A percentile compares a stretch with the other conserved stretches of the same genome.
phyloP scores from a whole-genome alignment of 306 rosid species.

The Coriaria nepalensis region DNA sequence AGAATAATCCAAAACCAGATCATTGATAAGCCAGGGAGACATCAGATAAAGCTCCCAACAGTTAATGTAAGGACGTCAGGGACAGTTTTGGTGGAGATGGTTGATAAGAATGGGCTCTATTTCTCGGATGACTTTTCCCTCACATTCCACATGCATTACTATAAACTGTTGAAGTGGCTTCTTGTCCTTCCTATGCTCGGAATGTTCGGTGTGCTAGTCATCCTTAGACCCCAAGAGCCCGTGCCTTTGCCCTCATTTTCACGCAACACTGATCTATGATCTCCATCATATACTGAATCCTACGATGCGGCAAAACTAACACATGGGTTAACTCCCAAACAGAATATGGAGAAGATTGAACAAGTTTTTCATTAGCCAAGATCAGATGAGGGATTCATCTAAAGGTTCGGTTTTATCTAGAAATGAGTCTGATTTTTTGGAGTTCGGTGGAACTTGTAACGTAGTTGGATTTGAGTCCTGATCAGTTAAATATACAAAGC shows the following conservation, averaged over 20 bases:
- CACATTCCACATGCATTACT: conserved; percentile 95
- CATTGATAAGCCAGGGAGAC: conserved; percentile 51
- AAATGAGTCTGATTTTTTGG: too few species aligned
- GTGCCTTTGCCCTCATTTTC: conserved; percentile 90
- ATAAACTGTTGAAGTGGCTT: conserved; percentile 88
- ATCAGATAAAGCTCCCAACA: conserved; percentile 75
- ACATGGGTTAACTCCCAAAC: too few species aligned
- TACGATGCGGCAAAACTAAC: too few species aligned
- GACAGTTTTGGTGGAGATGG: conserved; percentile 92
- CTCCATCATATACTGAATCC: neutral
- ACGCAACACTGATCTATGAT: conserved; percentile 55
- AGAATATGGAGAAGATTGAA: too few species aligned
- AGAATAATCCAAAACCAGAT: conserved; percentile 53
- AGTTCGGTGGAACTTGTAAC: too few species aligned
- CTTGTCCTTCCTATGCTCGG: conserved; percentile 92
- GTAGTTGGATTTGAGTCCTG: too few species aligned
- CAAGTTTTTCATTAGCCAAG: too few species aligned
- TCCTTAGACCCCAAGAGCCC: conserved; percentile 84
- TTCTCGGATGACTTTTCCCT: conserved; percentile 90
- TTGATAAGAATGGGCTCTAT: conserved; percentile 82
- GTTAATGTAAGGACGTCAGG: conserved; percentile 80
- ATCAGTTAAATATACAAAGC: too few species aligned
- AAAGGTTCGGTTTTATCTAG: too few species aligned
- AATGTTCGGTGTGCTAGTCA: conserved; percentile 80
- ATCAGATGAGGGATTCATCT: too few species aligned